Conservation (phyloP, 2,329 filamentous ascomycete species). For the Colletotrichum sp. region DNA sequence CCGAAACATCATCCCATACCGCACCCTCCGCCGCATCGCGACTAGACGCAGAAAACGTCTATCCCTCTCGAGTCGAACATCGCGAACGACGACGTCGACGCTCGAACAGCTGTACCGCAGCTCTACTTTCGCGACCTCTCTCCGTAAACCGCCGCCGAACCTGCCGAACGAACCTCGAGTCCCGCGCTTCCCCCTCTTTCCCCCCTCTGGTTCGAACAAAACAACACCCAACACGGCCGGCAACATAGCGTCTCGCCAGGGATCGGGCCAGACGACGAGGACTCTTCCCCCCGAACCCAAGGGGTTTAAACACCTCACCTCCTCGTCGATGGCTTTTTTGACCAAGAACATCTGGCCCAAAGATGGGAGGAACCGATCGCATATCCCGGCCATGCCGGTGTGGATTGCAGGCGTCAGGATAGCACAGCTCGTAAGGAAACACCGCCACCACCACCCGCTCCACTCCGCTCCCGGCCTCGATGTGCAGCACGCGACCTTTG, state of each 20-base stretch:
- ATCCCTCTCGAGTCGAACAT: background rate
- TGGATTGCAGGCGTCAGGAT: slow-evolving; percentile 21
- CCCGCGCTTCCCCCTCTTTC: background rate
- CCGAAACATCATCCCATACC: background rate
- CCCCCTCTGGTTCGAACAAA: background rate
- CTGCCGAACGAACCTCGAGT: background rate
- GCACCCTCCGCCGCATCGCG: background rate
- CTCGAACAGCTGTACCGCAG: background rate
- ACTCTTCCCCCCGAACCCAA: slow-evolving; percentile 3
- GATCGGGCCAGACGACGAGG: slow-evolving; percentile 15
- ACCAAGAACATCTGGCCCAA: slow-evolving; percentile 22
- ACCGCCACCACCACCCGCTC: background rate
- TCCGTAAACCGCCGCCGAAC: background rate
- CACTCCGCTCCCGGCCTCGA: background rate
- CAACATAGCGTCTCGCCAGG: slow-evolving; percentile 3
- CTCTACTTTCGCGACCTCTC: background rate
- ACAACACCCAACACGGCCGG: background rate
- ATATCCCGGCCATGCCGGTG: slow-evolving; percentile 22
- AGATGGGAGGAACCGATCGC: slow-evolving; percentile 21
- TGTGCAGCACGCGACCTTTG: background rate
- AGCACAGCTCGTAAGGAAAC: slow-evolving; percentile 18
- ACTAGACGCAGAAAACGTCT: background rate
- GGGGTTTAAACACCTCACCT: slow-evolving; percentile 2
- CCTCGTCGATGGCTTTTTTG: slow-evolving; percentile 18
- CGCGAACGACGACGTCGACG: background rate